Evolutionary conservation across 2,329 filamentous ascomycete species (phyloP).

Genomic region (Coniosporium tulheliwenetii): DNA sequence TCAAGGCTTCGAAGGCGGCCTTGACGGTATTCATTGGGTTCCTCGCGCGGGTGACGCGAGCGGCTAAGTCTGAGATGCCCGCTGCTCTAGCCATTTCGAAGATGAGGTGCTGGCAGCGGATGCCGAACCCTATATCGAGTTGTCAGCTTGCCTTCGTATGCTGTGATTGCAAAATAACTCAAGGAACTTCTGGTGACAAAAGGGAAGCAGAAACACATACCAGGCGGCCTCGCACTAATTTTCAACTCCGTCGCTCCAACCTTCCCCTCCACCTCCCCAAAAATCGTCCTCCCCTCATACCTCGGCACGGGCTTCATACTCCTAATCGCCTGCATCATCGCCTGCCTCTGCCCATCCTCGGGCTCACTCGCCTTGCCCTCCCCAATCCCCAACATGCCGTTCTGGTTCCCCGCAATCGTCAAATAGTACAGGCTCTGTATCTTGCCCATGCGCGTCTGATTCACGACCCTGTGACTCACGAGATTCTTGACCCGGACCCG

Average conservation of each 20-base stretch:
- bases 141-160: not conserved
- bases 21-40: slow-evolving; percentile 99
- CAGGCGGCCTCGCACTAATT: slow-evolving; percentile 70
- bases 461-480: slow-evolving; percentile 59
- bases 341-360: slow-evolving; percentile 52
- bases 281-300: slow-evolving; percentile 88
- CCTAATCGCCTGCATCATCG: slow-evolving; percentile 65
- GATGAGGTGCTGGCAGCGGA: slow-evolving; percentile 79
- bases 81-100: slow-evolving; percentile 85
- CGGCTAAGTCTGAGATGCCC: slow-evolving; percentile 77
- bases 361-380: slow-evolving; percentile 75
- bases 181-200: not conserved
- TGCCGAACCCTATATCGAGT: slow-evolving; percentile 59
- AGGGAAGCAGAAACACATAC: slow-evolving; percentile 35
- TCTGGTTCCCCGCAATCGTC: slow-evolving; percentile 70
- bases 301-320: slow-evolving; percentile 87
- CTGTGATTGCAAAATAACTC: not conserved
- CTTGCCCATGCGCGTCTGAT: slow-evolving; percentile 95
- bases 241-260: slow-evolving; percentile 73
- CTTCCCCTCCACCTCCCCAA: slow-evolving; percentile 69
- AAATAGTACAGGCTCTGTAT: slow-evolving; percentile 62
- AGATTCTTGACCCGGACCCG: slow-evolving; percentile 54
- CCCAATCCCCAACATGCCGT: slow-evolving; percentile 76
- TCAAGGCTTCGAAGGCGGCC: slow-evolving; percentile 69
- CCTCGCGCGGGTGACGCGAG: slow-evolving; percentile 65